These are phyloP conservation scores for Wickerhamiella cacticola DNA, from an alignment of 805 yeast genomes.

Conservation along the genomic window DNA sequence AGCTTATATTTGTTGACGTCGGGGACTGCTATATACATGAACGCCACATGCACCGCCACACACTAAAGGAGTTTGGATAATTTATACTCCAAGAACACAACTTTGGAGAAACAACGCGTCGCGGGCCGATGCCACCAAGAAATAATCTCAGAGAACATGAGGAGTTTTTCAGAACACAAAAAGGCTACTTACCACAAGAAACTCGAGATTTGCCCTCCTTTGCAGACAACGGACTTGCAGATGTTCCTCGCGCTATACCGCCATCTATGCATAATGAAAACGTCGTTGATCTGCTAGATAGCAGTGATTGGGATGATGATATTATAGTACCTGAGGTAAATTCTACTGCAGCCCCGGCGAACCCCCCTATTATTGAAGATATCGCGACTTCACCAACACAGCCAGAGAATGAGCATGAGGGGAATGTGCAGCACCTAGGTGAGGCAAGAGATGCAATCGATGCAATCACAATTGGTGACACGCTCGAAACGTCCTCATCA, in stretches of 20 bases:
- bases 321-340: not conserved
- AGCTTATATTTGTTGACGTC: not conserved
- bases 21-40: not conserved
- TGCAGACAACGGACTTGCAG: not conserved
- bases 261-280: not conserved
- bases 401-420: too few species aligned
- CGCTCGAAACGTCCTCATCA: too few species aligned
- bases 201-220: not conserved
- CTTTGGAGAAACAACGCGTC: conserved; percentile 8
- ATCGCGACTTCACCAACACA: too few species aligned
- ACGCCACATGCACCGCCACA: not conserved
- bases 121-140: conserved; percentile 6
- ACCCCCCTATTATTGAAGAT: too few species aligned
- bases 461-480: too few species aligned
- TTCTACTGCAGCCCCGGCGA: too few species aligned
- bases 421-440: too few species aligned
- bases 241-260: not conserved
- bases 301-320: not conserved
- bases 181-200: not conserved
- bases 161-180: not conserved
- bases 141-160: not conserved
- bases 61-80: too few species aligned
- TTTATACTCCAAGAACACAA: too few species aligned
- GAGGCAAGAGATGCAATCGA: too few species aligned
- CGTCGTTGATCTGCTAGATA: not conserved